Conservation (phyloP, 768 basidiomycete species). For the Punctularia strigosozonata region DNA sequence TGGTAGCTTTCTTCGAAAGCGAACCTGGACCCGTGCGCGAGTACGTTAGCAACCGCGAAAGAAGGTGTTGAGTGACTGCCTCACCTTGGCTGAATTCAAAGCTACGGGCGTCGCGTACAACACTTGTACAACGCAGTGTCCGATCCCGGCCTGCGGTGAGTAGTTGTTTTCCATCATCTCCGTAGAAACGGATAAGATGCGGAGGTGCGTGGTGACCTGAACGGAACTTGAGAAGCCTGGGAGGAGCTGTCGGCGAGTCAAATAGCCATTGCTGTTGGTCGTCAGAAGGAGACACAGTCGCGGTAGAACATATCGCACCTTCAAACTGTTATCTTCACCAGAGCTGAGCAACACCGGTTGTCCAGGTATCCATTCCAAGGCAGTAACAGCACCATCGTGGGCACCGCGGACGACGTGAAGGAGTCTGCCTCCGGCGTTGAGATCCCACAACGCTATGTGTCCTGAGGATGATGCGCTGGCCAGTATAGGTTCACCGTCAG, state of each 20-base stretch:
- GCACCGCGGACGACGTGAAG: slow-evolving; percentile 81
- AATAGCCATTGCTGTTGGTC: slow-evolving; percentile 86
- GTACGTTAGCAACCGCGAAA: background rate
- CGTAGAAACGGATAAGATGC: slow-evolving; percentile 88
- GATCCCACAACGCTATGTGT: slow-evolving; percentile 88
- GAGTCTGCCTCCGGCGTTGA: slow-evolving; percentile 70
- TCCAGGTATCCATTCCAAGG: slow-evolving; percentile 85
- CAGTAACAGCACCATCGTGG: slow-evolving; percentile 76
- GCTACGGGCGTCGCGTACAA: slow-evolving; percentile 90
- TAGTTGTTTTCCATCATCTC: slow-evolving; percentile 92
- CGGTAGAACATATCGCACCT: slow-evolving; percentile 34
- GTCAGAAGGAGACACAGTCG: background rate
- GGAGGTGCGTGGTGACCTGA: slow-evolving; percentile 90
- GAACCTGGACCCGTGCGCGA: slow-evolving; percentile 45
- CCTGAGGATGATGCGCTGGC: slow-evolving; percentile 82
- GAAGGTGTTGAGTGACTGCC: background rate
- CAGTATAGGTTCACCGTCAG: slow-evolving; percentile 81
- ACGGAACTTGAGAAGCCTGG: slow-evolving; percentile 82
- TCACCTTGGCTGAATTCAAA: slow-evolving; percentile 91
- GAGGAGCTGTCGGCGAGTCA: slow-evolving; percentile 79
- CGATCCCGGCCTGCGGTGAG: slow-evolving; percentile 85
- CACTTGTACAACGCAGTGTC: slow-evolving; percentile 78
- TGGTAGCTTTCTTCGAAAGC: slow-evolving; percentile 68
- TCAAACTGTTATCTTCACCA: slow-evolving; percentile 90
- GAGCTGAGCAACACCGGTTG: slow-evolving; percentile 87